A percentile compares a stretch with the other conserved stretches of the same genome.
phyloP scores from a whole-genome alignment of 306 rosid genomes.

The Gleditsia sinensis region DNA sequence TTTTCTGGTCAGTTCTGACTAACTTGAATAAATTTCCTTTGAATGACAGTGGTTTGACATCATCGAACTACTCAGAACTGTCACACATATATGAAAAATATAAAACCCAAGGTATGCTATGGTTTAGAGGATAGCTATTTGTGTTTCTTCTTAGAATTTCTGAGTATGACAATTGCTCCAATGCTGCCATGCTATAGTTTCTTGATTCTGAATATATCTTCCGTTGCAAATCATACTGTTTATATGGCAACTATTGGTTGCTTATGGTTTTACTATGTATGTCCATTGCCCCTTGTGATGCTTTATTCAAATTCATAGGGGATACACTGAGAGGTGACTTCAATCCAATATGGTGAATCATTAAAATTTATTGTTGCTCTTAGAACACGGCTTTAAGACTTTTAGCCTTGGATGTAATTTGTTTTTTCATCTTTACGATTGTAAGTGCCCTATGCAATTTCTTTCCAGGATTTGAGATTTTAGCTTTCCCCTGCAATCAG shows the following conservation, averaged over 20 bases:
- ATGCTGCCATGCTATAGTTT: slow-evolving; percentile 11
- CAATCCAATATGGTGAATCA: slow-evolving; percentile 3
- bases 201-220: slow-evolving; percentile 31
- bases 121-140: slow-evolving; percentile 22
- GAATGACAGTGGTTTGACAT: slow-evolving; percentile 78
- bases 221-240: slow-evolving; percentile 9
- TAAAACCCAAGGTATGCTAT: slow-evolving; percentile 72
- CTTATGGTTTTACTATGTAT: slow-evolving; percentile 3
- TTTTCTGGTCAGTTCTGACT: slow-evolving; percentile 28
- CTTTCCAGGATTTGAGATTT: slow-evolving; percentile 81
- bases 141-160: background rate
- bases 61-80: slow-evolving; percentile 90
- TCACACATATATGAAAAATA: slow-evolving; percentile 83
- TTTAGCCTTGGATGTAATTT: slow-evolving; percentile 17
- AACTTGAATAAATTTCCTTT: slow-evolving; percentile 30
- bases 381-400: slow-evolving; percentile 2
- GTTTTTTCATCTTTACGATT: slow-evolving; percentile 25
- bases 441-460: slow-evolving; percentile 4
- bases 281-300: slow-evolving; percentile 21
- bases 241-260: background rate
- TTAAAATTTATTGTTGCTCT: slow-evolving; percentile 4
- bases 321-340: slow-evolving; percentile 12
- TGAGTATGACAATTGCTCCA: slow-evolving; percentile 10
- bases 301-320: background rate
- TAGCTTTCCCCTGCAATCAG: slow-evolving; percentile 99